Conservation (phyloP, 192 early-diverging fungal genomes). For the Coemansia brasiliensis region DNA sequence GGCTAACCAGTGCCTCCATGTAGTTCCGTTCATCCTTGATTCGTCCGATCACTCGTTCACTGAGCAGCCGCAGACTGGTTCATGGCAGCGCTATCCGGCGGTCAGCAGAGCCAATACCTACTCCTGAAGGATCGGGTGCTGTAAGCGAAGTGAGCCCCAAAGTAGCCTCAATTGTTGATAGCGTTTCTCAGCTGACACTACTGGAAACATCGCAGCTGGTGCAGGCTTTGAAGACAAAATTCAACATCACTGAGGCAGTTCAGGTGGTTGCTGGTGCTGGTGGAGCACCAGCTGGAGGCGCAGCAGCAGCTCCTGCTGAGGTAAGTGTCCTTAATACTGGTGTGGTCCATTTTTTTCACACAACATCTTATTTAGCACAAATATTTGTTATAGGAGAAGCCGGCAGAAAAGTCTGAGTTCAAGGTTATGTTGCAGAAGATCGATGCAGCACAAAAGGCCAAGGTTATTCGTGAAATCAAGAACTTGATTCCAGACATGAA, state of each 20-base stretch:
- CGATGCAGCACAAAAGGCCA: slow-evolving; percentile 91
- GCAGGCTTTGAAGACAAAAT: slow-evolving; percentile 72
- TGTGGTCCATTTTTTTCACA: too few relatives aligned
- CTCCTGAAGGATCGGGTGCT: slow-evolving; percentile 60
- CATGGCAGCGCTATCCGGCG: slow-evolving; percentile 47
- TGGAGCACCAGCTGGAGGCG: slow-evolving; percentile 58
- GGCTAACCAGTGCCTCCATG: not conserved
- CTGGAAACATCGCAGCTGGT: slow-evolving; percentile 93
- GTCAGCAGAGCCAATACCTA: slow-evolving; percentile 60
- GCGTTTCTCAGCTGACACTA: slow-evolving; percentile 88
- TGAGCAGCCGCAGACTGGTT: slow-evolving; percentile 38
- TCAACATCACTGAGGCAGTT: slow-evolving; percentile 94
- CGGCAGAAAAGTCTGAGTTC: slow-evolving; percentile 90
- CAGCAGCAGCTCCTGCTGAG: slow-evolving; percentile 67
- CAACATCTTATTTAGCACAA: not conserved
- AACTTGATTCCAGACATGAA: slow-evolving; percentile 88
- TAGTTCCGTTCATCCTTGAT: slow-evolving; percentile 41
- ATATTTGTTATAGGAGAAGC: slow-evolving; percentile 67
- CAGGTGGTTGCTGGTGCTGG: slow-evolving; percentile 71
- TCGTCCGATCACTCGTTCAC: slow-evolving; percentile 38
- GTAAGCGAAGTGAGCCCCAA: slow-evolving; percentile 59
- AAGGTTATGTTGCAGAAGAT: slow-evolving; percentile 95
- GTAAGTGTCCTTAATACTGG: too few relatives aligned
- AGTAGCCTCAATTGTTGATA: slow-evolving; percentile 81
- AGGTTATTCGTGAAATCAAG: slow-evolving; percentile 98